phyloP scores from a whole-genome alignment of 345 rosid species.

The Trapa bicornis region DNA sequence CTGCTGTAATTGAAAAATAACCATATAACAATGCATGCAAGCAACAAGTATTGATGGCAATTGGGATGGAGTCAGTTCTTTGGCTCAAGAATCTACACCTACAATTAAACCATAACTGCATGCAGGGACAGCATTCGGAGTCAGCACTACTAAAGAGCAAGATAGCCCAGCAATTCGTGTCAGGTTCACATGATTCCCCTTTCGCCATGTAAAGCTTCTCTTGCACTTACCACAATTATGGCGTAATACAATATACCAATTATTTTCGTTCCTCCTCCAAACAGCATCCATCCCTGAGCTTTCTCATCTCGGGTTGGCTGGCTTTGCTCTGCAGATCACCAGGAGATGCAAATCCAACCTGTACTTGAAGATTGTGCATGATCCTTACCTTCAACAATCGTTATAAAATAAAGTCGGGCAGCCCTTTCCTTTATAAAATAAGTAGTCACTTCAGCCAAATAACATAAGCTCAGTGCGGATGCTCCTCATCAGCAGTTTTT shows the following conservation, averaged over 20 bases:
- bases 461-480: conserved; percentile 7
- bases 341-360: conserved; percentile 35
- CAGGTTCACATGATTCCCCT: too few relatives aligned
- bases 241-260: conserved; percentile 65
- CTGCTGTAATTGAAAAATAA: too few relatives aligned
- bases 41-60: too few relatives aligned
- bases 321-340: conserved; percentile 29
- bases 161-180: too few relatives aligned
- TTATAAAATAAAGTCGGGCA: conserved; percentile 58
- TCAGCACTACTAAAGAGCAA: too few relatives aligned
- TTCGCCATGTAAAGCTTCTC: conserved; percentile 29
- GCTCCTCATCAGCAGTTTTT: conserved; percentile 40
- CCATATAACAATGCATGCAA: too few relatives aligned
- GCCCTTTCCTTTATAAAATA: conserved; percentile 41
- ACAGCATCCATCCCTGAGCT: background rate
- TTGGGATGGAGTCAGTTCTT: too few relatives aligned
- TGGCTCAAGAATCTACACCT: too few relatives aligned
- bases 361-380: conserved; percentile 59
- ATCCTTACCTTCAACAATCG: conserved; percentile 57
- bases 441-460: background rate
- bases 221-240: conserved; percentile 71
- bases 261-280: background rate
- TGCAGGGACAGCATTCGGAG: too few relatives aligned
- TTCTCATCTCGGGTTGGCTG: conserved; percentile 1
- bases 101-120: too few relatives aligned